Percentiles rank a stretch among this genome's conserved stretches.
These are phyloP conservation scores for Hirsutella thompsonii DNA, from an alignment of 2,329 filamentous ascomycete genomes.

Conservation along the genomic window DNA sequence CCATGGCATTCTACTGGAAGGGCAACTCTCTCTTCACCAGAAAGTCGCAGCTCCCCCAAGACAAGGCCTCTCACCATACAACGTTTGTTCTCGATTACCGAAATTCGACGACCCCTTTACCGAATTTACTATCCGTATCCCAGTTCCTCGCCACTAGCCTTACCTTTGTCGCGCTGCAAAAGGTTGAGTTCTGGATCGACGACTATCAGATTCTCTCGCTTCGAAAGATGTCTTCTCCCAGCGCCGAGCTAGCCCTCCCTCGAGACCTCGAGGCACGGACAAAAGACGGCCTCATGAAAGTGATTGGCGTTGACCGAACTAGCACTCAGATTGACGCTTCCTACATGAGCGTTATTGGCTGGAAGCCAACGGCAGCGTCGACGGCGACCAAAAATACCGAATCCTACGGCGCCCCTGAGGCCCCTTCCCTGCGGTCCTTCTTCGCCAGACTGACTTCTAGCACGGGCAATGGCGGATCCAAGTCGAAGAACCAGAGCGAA, in stretches of 20 bases:
- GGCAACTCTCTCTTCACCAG: conserved; percentile 94
- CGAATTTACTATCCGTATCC: conserved; percentile 71
- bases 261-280: conserved; percentile 71
- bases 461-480: conserved; percentile 34
- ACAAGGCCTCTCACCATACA: conserved; percentile 57
- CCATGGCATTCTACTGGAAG: conserved; percentile 99
- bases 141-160: conserved; percentile 92
- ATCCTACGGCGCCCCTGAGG: conserved; percentile 32
- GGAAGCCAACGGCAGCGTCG: conserved; percentile 48
- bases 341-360: conserved; percentile 79
- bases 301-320: conserved; percentile 67
- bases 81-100: conserved; percentile 93
- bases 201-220: conserved; percentile 70
- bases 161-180: conserved; percentile 83
- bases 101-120: conserved; percentile 75
- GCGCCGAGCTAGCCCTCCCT: conserved; percentile 58
- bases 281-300: conserved; percentile 77
- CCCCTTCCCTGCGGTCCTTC: conserved; percentile 60
- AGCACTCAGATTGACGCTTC: conserved; percentile 85
- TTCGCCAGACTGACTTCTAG: conserved; percentile 62
- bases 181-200: conserved; percentile 83
- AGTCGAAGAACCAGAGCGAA: conserved; percentile 45
- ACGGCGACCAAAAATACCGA: conserved; percentile 30
- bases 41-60: conserved; percentile 59
- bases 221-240: conserved; percentile 75